These are phyloP conservation scores for Bretziella fagacearum DNA, from an alignment of 2,329 filamentous ascomycete species.

Conservation along the genomic window DNA sequence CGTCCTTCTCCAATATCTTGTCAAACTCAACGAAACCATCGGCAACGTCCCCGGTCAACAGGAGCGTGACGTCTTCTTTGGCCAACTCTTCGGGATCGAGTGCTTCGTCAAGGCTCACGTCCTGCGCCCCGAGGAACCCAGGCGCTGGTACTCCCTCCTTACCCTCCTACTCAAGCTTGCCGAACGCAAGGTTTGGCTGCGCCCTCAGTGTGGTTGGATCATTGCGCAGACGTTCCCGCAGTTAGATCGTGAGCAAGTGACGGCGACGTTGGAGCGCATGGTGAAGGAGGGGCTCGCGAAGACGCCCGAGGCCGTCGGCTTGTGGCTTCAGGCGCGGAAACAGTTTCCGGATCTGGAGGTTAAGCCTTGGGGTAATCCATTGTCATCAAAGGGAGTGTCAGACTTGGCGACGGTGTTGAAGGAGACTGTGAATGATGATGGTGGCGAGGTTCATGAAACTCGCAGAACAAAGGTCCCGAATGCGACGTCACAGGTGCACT, in stretches of 20 bases:
- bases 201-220: constrained; percentile 72
- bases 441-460: constrained; percentile 22
- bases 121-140: constrained; percentile 37
- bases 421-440: constrained; percentile 40
- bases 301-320: constrained; percentile 74
- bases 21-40: constrained; percentile 37
- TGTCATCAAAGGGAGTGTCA: constrained; percentile 50
- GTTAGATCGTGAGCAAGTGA: constrained; percentile 39
- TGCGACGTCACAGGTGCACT: constrained; percentile 67
- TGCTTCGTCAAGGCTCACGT: constrained; percentile 67
- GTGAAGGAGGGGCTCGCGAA: constrained; percentile 50
- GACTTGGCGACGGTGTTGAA: constrained; percentile 63
- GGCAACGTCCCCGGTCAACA: constrained; percentile 50
- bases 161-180: constrained; percentile 57
- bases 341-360: constrained; percentile 45
- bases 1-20: constrained; percentile 33
- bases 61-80: constrained; percentile 69
- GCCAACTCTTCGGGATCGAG: constrained; percentile 72
- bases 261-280: constrained; percentile 45
- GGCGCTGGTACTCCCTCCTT: constrained; percentile 51
- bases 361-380: constrained; percentile 63
- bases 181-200: constrained; percentile 72
- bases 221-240: constrained; percentile 55
- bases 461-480: constrained; percentile 45
- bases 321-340: constrained; percentile 60